phyloP scores from a whole-genome alignment of 1,139 yeast species.

The Nakaseomyces nivariensis region DNA sequence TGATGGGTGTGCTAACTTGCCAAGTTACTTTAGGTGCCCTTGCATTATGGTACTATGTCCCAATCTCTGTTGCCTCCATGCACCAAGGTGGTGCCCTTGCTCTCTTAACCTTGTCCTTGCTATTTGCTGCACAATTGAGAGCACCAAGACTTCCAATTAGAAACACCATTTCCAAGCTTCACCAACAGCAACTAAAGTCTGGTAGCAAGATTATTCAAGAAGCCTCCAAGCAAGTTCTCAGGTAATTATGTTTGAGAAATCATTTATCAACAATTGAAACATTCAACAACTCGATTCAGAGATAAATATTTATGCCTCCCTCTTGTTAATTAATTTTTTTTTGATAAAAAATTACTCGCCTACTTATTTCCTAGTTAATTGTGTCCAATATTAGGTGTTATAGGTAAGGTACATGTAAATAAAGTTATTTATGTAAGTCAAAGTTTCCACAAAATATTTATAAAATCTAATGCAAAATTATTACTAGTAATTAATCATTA shows the following conservation, averaged over 20 bases:
- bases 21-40: constrained; percentile 83
- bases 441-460: background rate
- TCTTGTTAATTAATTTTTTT: background rate
- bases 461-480: background rate
- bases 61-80: constrained; percentile 84
- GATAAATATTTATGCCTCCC: background rate
- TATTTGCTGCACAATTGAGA: constrained; percentile 59
- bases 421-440: background rate
- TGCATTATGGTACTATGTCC: constrained; percentile 81
- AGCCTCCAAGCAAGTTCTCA: constrained; percentile 29
- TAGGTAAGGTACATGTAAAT: background rate
- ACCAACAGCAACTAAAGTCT: constrained; percentile 25
- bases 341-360: background rate
- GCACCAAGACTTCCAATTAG: constrained; percentile 48
- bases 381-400: background rate
- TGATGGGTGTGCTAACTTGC: constrained; percentile 71
- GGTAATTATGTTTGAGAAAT: constrained; percentile 9
- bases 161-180: constrained; percentile 27
- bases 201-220: constrained; percentile 30
- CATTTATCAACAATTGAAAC: too few species aligned
- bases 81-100: constrained; percentile 98
- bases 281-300: background rate
- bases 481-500: too few species aligned
- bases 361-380: background rate
- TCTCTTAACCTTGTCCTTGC: constrained; percentile 65